Evolutionary conservation across 2,329 filamentous ascomycete genomes (phyloP), one percentile per base, ranked within the genome.

Genomic region (Anisogramma anomala): DNA sequence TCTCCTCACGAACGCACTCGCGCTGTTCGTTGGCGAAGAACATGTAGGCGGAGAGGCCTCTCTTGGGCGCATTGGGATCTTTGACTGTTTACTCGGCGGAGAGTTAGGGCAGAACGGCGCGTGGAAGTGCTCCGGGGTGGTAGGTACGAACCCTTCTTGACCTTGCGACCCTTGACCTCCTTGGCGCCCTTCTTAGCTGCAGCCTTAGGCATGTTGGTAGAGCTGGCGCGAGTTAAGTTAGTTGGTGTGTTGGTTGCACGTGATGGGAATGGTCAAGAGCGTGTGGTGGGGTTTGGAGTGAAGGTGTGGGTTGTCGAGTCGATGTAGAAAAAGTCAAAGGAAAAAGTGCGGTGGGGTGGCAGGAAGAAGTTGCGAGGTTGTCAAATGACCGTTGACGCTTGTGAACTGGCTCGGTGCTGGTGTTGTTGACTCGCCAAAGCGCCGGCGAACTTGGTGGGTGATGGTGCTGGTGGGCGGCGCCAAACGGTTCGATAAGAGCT

Each of bases 11-110:
- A 55, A 98, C 91, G 65, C 91, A 94, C 62, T 96, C 89, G 56
- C 91, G 88, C 71, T 95, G 86, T 69, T 96, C 91, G 61, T 96
- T 96, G 78, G 91, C 91, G 65, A 96, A 98, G 82, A 96, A 96
- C 91, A 98, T 98, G 79, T 98, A 98, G 50, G 91, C 91, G 40
- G 91, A 96, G 37, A 98, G 85, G 72, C 89, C 91, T 68, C 91
- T 87, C 87, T 96, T 98, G 64, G 91, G 91, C 47, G 88, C 89
- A 69, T 95, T 95, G 67, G 87, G 87, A 68, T 95, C 88, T 94
- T 56, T 7, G 32, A 14, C 11, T 3, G 10, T 15, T 20, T n/a
- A 14, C 30, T 47, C 25, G 48, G 49, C 31, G 41, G 7, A 23
- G 27, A 31, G 20, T 5, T 17, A 9, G 8, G 15, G 37, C 27